Conservation (phyloP, 768 basidiomycete species). For the Kondoa subrosea region DNA sequence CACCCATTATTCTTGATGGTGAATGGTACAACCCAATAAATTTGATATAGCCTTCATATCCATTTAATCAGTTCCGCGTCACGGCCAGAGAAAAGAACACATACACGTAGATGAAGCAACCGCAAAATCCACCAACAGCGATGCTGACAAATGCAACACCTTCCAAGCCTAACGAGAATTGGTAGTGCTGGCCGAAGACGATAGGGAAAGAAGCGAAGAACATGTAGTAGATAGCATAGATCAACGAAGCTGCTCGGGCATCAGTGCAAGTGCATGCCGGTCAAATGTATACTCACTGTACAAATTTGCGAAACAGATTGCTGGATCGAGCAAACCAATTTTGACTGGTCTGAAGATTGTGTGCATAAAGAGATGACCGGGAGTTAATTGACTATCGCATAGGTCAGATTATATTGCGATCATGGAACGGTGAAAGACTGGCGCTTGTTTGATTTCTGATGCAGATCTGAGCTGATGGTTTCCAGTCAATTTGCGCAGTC, state of each 20-base stretch:
- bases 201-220: neutral
- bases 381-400: too few relatives aligned
- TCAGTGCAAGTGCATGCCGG: neutral
- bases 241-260: neutral
- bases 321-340: neutral
- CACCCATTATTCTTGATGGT: neutral
- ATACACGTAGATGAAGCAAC: neutral
- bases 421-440: too few relatives aligned
- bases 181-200: neutral
- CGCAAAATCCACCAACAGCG: neutral
- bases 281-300: neutral
- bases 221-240: neutral
- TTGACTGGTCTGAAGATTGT: too few relatives aligned
- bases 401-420: too few relatives aligned
- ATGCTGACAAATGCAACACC: neutral
- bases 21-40: neutral
- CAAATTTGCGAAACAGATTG: neutral
- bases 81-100: too few relatives aligned
- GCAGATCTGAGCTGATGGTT: neutral
- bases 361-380: too few relatives aligned
- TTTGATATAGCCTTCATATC: too few relatives aligned
- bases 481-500: neutral
- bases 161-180: neutral
- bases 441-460: neutral
- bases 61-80: too few relatives aligned